Evolutionary conservation across 257 asterid genomes (phyloP), one percentile per base, ranked within the genome.

Genomic region (Solanum pimpinellifolium): DNA sequence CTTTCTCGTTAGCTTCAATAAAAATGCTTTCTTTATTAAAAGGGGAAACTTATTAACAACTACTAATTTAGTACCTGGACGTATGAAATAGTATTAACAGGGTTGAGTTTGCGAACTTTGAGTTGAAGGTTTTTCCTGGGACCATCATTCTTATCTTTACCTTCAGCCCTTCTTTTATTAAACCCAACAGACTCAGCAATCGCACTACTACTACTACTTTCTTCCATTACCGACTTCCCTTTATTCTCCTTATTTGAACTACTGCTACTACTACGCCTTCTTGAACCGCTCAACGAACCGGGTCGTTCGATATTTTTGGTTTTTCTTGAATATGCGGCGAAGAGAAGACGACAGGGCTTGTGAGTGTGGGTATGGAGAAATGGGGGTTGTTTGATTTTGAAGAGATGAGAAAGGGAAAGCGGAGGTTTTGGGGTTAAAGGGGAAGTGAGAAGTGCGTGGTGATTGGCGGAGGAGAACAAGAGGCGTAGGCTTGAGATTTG

Each of bases 161-260:
- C 99, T 78, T 94, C 94, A 25, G 99, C 99, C 92, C 99, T 93
- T 92, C 93, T 93, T 77, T 89, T 91, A 85, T 95, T 96, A 89
- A 93, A 96, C 76, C 94, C 98, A 31, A 86, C 39, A 75, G 86
- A 73, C 89, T 89, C 97, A 16, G 74, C 69, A 46, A 21, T 85
- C 83, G 65, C 65, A 35, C 56, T 86, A 39, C 56, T 77, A 39
- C 56, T 77, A 72, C 88, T 86, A 72, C n/a, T 86, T 80, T 89
- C 94, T 83, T 93, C 97, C 97, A 93, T 93, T 7, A 88, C 88
- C 88, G 86, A 86, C 31, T 90, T 90, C 47, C 90, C 89, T 87
- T 89, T 91, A 60, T 89, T 75, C 59, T 89, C 82, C 59, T 35
- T 76, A 73, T 83, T 87, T 11, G 15, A 83, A 42, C 23, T 89